These are phyloP conservation scores for Russula sp. DNA, from an alignment of 768 basidiomycete species.

Conservation along the genomic window DNA sequence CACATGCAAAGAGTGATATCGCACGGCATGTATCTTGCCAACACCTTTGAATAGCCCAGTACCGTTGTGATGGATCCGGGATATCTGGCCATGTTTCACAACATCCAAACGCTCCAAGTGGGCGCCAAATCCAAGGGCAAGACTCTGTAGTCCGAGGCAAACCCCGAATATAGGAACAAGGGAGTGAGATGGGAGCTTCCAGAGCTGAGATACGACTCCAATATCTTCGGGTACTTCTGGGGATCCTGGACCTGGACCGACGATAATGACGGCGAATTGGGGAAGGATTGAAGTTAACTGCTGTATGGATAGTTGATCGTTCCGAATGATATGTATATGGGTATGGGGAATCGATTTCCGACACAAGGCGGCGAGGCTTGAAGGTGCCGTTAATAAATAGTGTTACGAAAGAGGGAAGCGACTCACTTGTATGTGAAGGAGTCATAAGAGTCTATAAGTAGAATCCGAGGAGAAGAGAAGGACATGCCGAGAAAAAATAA, in stretches of 20 bases:
- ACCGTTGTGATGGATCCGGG: slow-evolving; percentile 50
- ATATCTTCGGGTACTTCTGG: slow-evolving; percentile 55
- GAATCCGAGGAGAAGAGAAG: slow-evolving; percentile 39
- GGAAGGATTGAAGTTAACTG: slow-evolving; percentile 46
- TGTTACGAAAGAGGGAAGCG: background rate
- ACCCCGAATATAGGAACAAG: slow-evolving; percentile 75
- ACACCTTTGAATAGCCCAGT: slow-evolving; percentile 56
- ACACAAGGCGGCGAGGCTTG: slow-evolving; percentile 67
- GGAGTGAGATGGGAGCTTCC: slow-evolving; percentile 47
- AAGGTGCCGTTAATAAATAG: background rate
- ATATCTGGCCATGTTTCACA: slow-evolving; percentile 79
- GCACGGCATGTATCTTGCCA: slow-evolving; percentile 49
- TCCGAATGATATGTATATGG: slow-evolving; percentile 63
- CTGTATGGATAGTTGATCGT: slow-evolving; percentile 48
- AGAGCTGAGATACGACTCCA: slow-evolving; percentile 62
- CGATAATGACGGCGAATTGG: slow-evolving; percentile 60
- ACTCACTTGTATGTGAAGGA: slow-evolving; percentile 85
- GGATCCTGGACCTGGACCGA: slow-evolving; percentile 79
- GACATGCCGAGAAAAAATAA: slow-evolving; percentile 24
- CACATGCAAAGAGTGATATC: slow-evolving; percentile 76
- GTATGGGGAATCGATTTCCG: slow-evolving; percentile 54
- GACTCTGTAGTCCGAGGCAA: slow-evolving; percentile 75
- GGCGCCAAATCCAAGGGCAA: slow-evolving; percentile 59
- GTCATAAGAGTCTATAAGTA: slow-evolving; percentile 79
- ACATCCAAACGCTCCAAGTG: slow-evolving; percentile 47